Evolutionary conservation across 495 filamentous ascomycete species (phyloP).

Genomic region (Diplogelasinospora grovesii): DNA sequence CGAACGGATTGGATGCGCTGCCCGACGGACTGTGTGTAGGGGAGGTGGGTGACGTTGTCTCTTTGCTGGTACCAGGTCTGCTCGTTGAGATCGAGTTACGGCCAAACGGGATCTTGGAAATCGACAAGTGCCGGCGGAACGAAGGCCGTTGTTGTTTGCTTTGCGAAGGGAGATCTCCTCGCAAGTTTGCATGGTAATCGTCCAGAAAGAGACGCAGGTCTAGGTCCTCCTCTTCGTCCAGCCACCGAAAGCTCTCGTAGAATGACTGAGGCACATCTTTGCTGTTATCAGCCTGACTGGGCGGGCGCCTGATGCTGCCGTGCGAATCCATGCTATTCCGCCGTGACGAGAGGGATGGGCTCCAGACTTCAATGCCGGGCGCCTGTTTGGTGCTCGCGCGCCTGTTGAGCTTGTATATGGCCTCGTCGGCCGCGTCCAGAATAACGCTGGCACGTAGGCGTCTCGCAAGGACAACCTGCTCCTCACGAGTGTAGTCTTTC

Average conservation of each 20-base stretch:
- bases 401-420: constrained; percentile 46
- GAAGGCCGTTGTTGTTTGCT: constrained; percentile 36
- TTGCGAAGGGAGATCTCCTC: constrained; percentile 32
- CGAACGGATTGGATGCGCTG: constrained; percentile 15
- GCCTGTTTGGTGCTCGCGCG: constrained; percentile 30
- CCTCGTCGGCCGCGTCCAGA: constrained; percentile 66
- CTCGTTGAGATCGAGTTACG: constrained; percentile 41
- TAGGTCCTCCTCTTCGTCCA: constrained; percentile 71
- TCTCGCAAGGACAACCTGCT: constrained; percentile 57
- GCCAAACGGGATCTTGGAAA: constrained; percentile 48
- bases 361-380: constrained; percentile 20
- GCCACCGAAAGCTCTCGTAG: constrained; percentile 68
- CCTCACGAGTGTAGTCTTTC: constrained; percentile 56
- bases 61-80: constrained; percentile 37
- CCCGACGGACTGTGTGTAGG: constrained; percentile 28
- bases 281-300: constrained; percentile 40
- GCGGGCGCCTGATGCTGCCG: constrained; percentile 21
- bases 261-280: constrained; percentile 35
- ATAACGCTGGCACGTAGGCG: constrained; percentile 53
- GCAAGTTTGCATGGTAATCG: constrained; percentile 46
- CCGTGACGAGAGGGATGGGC: constrained; percentile 21
- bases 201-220: constrained; percentile 58
- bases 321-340: constrained; percentile 34
- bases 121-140: constrained; percentile 48
- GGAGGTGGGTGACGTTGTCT: constrained; percentile 25